A percentile compares a stretch with the other conserved stretches of the same genome.
phyloP scores from a whole-genome alignment of 345 rosid genomes.

The Sisymbrium irio region DNA sequence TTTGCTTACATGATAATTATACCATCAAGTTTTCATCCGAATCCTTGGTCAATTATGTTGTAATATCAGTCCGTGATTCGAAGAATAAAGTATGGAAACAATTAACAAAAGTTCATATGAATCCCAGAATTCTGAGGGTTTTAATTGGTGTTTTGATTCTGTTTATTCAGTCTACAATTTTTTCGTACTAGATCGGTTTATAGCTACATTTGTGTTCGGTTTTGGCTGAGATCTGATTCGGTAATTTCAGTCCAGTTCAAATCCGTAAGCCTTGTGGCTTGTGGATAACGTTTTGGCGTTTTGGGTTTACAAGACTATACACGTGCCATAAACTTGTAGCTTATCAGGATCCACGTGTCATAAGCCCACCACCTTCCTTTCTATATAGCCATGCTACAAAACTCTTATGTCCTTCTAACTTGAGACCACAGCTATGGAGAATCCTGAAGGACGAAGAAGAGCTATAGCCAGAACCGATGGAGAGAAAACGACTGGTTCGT shows the following conservation, averaged over 20 bases:
- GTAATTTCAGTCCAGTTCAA: constrained; percentile 4
- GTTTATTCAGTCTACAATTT: not conserved
- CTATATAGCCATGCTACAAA: constrained; percentile 18
- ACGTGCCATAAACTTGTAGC: constrained; percentile 10
- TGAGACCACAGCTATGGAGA: constrained; percentile 17
- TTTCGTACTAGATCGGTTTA: not conserved
- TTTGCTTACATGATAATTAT: not conserved
- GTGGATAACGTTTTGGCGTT: constrained; percentile 25
- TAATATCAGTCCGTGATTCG: constrained; percentile 9
- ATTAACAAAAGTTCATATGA: constrained; percentile 4
- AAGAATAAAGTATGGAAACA: constrained; percentile 13
- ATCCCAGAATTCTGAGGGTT: not conserved
- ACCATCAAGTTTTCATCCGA: not conserved
- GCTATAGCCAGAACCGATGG: constrained; percentile 2
- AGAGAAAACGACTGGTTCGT: not conserved
- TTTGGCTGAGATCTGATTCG: not conserved
- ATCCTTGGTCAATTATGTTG: constrained; percentile 1
- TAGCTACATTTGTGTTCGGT: not conserved
- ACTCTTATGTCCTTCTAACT: not conserved
- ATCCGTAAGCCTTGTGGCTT: constrained; percentile 17
- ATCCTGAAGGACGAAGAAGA: constrained; percentile 21
- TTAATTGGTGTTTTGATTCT: not conserved
- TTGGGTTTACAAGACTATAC: not conserved
- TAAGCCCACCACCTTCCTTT: not conserved
- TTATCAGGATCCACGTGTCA: constrained; percentile 26